phyloP scores from a whole-genome alignment of 345 rosid species.

The Leavenworthia alabamica region DNA sequence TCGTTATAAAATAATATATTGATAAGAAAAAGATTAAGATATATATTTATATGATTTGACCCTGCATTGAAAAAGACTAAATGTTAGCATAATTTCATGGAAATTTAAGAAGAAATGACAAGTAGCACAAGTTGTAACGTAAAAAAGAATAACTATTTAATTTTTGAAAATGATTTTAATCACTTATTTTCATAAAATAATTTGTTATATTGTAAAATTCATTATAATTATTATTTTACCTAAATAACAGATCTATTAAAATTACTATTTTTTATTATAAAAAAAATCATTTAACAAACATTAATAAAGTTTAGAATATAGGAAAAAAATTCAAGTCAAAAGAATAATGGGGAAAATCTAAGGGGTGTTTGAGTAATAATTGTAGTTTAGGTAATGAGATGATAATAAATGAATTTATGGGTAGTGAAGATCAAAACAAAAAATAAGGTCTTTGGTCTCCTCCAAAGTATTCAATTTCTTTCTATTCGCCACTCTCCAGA shows the following conservation, averaged over 20 bases:
- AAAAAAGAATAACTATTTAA: no score
- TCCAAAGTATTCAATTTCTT: background rate
- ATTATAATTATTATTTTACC: no score
- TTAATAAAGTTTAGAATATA: background rate
- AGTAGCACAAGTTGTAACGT: background rate
- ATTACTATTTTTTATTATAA: no score
- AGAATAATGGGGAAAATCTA: background rate
- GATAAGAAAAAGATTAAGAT: no score
- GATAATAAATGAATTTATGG: background rate
- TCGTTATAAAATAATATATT: no score
- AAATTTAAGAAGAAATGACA: no score
- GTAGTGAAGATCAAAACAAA: background rate
- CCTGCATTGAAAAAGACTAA: background rate
- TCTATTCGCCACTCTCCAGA: conserved; percentile 26
- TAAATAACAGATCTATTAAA: no score
- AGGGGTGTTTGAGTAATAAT: background rate
- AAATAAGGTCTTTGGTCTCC: background rate
- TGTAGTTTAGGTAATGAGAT: background rate
- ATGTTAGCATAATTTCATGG: no score
- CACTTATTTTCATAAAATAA: no score
- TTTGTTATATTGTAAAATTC: no score
- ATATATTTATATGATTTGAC: background rate
- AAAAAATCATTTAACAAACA: no score
- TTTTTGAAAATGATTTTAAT: no score
- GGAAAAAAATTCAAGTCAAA: background rate